A percentile compares a stretch with the other conserved stretches of the same genome.
These are phyloP conservation scores for Tulasnella sp. DNA, from an alignment of 768 basidiomycete genomes.

Conservation along the genomic window DNA sequence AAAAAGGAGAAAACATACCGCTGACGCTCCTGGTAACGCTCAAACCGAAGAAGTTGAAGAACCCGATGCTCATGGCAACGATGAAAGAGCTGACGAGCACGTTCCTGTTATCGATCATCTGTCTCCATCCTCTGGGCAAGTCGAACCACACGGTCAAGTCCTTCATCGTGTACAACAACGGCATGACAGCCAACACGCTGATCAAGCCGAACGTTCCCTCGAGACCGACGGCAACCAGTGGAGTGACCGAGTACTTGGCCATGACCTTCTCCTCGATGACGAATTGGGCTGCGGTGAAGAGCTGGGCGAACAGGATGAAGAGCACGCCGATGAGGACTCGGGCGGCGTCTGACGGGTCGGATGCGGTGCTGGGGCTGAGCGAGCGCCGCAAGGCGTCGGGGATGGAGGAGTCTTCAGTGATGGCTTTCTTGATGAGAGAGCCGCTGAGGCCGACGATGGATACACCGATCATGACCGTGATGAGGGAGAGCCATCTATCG, in stretches of 20 bases:
- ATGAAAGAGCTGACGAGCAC: constrained; percentile 70
- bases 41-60: constrained; percentile 89
- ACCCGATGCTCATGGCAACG: constrained; percentile 73
- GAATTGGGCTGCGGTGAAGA: constrained; percentile 92
- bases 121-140: constrained; percentile 83
- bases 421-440: constrained; percentile 77
- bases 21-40: constrained; percentile 92
- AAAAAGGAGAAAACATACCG: constrained; percentile 43
- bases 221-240: constrained; percentile 89
- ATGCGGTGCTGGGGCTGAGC: constrained; percentile 17
- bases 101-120: constrained; percentile 77
- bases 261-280: constrained; percentile 98
- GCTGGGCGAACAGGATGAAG: constrained; percentile 90
- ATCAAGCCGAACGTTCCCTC: constrained; percentile 91
- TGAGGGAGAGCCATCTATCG: constrained; percentile 82
- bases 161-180: constrained; percentile 69
- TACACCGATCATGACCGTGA: constrained; percentile 86
- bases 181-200: constrained; percentile 77
- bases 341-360: constrained; percentile 26
- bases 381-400: constrained; percentile 16
- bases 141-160: constrained; percentile 66
- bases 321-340: constrained; percentile 65
- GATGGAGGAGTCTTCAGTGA: constrained; percentile 38
- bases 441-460: constrained; percentile 86
- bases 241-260: constrained; percentile 80